Base-by-base conservation (phyloP, 768 basidiomycete species). In the Hygrophorus pudorinus region DNA sequence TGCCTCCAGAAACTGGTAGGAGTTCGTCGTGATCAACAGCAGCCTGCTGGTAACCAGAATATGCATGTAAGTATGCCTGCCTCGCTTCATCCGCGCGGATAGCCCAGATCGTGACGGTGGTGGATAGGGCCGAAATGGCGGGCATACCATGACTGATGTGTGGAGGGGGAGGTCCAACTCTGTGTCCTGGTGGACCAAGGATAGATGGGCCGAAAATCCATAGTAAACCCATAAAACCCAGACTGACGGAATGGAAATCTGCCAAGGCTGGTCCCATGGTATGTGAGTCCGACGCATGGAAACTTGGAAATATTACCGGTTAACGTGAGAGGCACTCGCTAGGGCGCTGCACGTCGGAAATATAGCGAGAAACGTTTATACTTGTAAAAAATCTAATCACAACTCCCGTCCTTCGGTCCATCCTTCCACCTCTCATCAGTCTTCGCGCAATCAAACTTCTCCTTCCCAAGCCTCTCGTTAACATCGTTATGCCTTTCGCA, bases 401-500 rank as follows among this genome's bases (percentile, higher is more conserved):
- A 98, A 36, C 83, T 79, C 13, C 90, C 91, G 61, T 97, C 89
- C 3, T 60, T 53, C 17, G 88, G 86, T 1, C 92, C 94, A 60
- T 93, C 88, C 66, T 73, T 86, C 94, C 94, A 98, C 55, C 93
- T 69, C 68, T 89, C 83, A 51, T 86, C 83, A 37, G 84, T 77
- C 58, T 76, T 88, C 28, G 64, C 56, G 59, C 94, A 98, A 59
- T 90, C 79, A 62, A 97, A 97, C 42, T 35, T 59, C 46, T 71
- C 69, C 72, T 96, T 97, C 33, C 91, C 90, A 28, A 97, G 65
- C 61, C 79, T 77, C 58, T 71, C 70, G 56, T 94, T 98, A 45
- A 97, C 92, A 56, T 85, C 84, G 56, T 98, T 98, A 59, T 98
- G 94, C 54, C 85, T 68, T 62, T 85, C 75, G 57, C 94, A 97